Evolutionary conservation across 1,284 basidiomycete genomes (phyloP).

Genomic region (Boletellus sp.): DNA sequence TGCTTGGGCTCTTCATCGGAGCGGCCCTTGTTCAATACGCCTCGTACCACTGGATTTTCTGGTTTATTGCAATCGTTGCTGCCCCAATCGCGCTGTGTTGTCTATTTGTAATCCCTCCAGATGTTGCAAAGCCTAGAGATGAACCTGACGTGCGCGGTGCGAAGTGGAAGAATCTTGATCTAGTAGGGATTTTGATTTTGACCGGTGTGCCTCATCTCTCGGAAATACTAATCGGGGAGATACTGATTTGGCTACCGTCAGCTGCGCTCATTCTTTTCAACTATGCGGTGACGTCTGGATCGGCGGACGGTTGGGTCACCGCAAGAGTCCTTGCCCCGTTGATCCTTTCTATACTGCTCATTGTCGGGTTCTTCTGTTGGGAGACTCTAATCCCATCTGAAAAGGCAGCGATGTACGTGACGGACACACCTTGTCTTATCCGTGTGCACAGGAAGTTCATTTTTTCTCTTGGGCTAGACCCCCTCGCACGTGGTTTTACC

Average conservation of each 20-base stretch:
- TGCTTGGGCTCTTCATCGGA: slow-evolving; percentile 34
- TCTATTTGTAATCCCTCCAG: slow-evolving; percentile 29
- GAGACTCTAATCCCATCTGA: slow-evolving; percentile 29
- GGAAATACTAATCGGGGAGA: neutral
- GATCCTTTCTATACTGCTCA: slow-evolving; percentile 35
- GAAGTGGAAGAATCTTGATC: slow-evolving; percentile 30
- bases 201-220: slow-evolving; percentile 24
- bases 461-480: slow-evolving; percentile 26
- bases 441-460: neutral
- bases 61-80: slow-evolving; percentile 39
- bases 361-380: slow-evolving; percentile 38
- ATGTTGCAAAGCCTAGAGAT: slow-evolving; percentile 9
- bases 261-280: slow-evolving; percentile 39
- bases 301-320: slow-evolving; percentile 36
- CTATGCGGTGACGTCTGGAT: slow-evolving; percentile 39
- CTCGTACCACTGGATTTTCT: slow-evolving; percentile 47
- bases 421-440: neutral
- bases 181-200: slow-evolving; percentile 30
- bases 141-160: neutral
- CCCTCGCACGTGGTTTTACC: slow-evolving; percentile 38
- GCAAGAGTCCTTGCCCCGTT: slow-evolving; percentile 34
- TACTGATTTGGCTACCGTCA: slow-evolving; percentile 13
- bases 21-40: slow-evolving; percentile 38
- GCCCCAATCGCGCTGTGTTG: slow-evolving; percentile 36
- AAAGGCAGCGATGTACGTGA: slow-evolving; percentile 35